Percentiles rank a stretch among this genome's conserved stretches.
These are phyloP conservation scores for Zygosaccharomyces pseudobailii DNA, from an alignment of 1,139 yeast species.

Conservation along the genomic window DNA sequence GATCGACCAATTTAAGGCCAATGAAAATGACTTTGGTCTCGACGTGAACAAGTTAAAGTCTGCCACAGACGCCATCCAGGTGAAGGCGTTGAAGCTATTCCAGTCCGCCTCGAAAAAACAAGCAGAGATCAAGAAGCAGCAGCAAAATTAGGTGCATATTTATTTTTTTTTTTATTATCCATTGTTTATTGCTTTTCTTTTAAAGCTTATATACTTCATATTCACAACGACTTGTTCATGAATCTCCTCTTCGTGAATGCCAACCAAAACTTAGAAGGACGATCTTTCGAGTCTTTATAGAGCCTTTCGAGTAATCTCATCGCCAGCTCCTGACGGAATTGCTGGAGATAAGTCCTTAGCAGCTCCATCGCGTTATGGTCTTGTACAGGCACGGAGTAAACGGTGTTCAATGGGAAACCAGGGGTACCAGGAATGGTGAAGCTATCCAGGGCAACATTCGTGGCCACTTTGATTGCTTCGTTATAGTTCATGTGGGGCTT, in stretches of 20 bases:
- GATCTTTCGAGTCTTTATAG: conserved; percentile 48
- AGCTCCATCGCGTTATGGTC: conserved; percentile 74
- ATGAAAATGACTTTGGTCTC: conserved; percentile 37
- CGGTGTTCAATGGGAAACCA: conserved; percentile 83
- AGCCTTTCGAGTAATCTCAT: conserved; percentile 70
- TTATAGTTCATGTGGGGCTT: conserved; percentile 41
- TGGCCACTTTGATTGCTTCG: conserved; percentile 72
- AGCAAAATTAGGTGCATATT: background rate
- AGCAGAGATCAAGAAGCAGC: conserved; percentile 20
- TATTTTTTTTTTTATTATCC: background rate
- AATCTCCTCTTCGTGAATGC: conserved; percentile 93
- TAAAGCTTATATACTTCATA: background rate
- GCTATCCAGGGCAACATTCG: conserved; percentile 80
- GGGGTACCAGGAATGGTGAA: conserved; percentile 94
- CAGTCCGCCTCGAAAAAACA: conserved; percentile 50
- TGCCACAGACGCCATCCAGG: conserved; percentile 48
- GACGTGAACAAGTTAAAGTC: conserved; percentile 38
- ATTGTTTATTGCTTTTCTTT: background rate
- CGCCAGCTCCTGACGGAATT: conserved; percentile 92
- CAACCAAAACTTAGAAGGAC: conserved; percentile 83
- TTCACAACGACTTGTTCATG: conserved; percentile 62
- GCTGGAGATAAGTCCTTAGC: conserved; percentile 74
- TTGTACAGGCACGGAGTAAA: conserved; percentile 66
- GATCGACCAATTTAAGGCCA: conserved; percentile 39
- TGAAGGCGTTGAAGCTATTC: conserved; percentile 47